Conservation (phyloP, 2,329 filamentous ascomycete species). For the Madurella fahalii region DNA sequence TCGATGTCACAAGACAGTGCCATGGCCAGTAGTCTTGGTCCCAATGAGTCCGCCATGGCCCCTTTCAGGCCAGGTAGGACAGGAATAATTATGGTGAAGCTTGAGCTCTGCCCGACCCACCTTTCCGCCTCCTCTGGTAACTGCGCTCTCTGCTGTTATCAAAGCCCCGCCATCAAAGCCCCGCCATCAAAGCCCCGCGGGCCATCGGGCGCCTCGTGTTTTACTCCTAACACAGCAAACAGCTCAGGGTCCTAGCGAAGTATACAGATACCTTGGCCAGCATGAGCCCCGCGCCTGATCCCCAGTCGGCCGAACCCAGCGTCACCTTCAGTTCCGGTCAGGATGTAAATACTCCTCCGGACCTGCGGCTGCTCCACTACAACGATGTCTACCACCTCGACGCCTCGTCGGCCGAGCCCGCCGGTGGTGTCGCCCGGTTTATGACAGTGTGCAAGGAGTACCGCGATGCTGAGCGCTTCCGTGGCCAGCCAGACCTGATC, state of each 20-base stretch:
- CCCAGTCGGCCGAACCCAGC: conserved; percentile 26
- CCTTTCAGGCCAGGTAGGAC: no score
- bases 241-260: background rate
- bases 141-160: no score
- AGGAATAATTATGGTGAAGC: no score
- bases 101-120: no score
- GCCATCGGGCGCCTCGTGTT: no score
- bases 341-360: conserved; percentile 43
- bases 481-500: conserved; percentile 60
- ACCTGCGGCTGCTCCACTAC: conserved; percentile 80
- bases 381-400: conserved; percentile 95
- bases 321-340: conserved; percentile 32
- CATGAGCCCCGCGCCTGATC: conserved; percentile 15
- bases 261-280: background rate
- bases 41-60: no score
- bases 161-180: no score
- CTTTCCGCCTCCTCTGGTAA: no score
- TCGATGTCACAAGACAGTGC: no score
- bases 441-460: conserved; percentile 76
- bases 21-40: no score
- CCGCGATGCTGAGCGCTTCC: conserved; percentile 55
- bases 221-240: background rate
- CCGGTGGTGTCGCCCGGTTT: conserved; percentile 78
- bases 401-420: conserved; percentile 67
- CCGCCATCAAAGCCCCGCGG: no score